These are phyloP conservation scores for Chaetomium sp. DNA, from an alignment of 2,329 filamentous ascomycete genomes.

Conservation along the genomic window DNA sequence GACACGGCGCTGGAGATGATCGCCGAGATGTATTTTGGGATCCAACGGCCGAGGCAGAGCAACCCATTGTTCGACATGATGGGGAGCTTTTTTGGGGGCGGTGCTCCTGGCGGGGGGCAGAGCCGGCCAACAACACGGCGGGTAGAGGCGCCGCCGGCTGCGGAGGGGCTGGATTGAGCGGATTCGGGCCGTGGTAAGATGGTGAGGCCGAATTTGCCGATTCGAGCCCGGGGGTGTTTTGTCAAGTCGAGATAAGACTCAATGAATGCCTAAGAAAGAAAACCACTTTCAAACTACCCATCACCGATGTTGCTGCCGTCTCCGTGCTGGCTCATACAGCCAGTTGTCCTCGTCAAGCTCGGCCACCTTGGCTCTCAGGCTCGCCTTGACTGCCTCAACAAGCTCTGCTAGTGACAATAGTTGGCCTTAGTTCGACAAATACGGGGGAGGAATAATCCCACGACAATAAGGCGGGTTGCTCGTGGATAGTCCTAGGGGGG, in stretches of 20 bases:
- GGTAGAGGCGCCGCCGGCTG: conserved; percentile 46
- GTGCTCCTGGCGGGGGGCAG: conserved; percentile 42
- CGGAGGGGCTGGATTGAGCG: conserved; percentile 53
- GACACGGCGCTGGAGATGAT: conserved; percentile 76
- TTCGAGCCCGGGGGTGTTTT: neutral
- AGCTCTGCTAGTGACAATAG: conserved; percentile 46
- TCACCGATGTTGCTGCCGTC: conserved; percentile 33
- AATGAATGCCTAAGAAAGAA: too few relatives aligned
- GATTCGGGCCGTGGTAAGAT: neutral
- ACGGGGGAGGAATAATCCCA: neutral
- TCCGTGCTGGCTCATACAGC: conserved; percentile 75
- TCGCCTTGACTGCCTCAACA: conserved; percentile 61
- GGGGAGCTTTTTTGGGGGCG: conserved; percentile 85
- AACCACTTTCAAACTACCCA: too few relatives aligned
- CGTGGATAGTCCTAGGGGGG: too few relatives aligned
- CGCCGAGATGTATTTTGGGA: conserved; percentile 94
- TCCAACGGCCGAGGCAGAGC: conserved; percentile 78
- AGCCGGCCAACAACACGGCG: conserved; percentile 42
- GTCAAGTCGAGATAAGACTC: neutral
- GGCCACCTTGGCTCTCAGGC: conserved; percentile 64
- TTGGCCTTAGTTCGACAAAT: conserved; percentile 10
- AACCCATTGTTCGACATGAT: conserved; percentile 98
- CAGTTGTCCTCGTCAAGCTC: conserved; percentile 77
- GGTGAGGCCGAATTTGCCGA: neutral
- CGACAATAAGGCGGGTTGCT: too few relatives aligned